Evolutionary conservation across 805 yeast species (phyloP).

Genomic region (Cyberlindnera mrakii): DNA sequence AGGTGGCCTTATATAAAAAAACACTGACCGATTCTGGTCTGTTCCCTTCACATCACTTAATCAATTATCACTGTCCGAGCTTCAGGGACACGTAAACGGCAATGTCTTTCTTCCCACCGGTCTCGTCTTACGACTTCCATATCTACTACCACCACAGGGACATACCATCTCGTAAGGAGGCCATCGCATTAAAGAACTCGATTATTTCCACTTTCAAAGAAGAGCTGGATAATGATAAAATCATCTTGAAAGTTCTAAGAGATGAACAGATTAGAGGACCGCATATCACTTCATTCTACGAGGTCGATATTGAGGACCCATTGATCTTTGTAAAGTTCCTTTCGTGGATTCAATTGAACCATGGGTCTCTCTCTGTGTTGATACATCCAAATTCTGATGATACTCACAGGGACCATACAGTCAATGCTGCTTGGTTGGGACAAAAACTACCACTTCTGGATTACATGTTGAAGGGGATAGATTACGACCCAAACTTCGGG

Average conservation of each 20-base stretch:
- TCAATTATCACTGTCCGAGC: no score
- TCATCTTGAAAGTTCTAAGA: conserved; percentile 8
- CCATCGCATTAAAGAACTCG: conserved; percentile 34
- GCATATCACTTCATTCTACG: conserved; percentile 49
- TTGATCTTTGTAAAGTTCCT: conserved; percentile 35
- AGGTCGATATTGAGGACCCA: conserved; percentile 39
- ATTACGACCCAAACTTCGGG: conserved; percentile 7
- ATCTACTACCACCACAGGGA: conserved; percentile 37
- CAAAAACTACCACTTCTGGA: conserved; percentile 25
- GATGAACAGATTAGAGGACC: conserved; percentile 25
- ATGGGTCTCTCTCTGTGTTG: conserved; percentile 43
- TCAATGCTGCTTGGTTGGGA: conserved; percentile 48
- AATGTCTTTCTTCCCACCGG: conserved; percentile 9
- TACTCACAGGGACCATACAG: conserved; percentile 38
- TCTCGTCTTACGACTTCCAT: conserved; percentile 43
- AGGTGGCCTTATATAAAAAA: no score
- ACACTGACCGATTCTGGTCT: no score
- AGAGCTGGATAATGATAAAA: conserved; percentile 27
- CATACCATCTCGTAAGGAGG: conserved; percentile 27
- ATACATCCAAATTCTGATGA: conserved; percentile 46
- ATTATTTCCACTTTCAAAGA: conserved; percentile 33
- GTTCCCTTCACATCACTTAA: no score
- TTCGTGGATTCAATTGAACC: conserved; percentile 43
- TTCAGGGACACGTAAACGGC: background rate
- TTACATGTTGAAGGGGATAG: conserved; percentile 1